A percentile compares a stretch with the other conserved stretches of the same genome.
phyloP scores from a whole-genome alignment of 2,329 filamentous ascomycete genomes.

The Akanthomyces lecanii region DNA sequence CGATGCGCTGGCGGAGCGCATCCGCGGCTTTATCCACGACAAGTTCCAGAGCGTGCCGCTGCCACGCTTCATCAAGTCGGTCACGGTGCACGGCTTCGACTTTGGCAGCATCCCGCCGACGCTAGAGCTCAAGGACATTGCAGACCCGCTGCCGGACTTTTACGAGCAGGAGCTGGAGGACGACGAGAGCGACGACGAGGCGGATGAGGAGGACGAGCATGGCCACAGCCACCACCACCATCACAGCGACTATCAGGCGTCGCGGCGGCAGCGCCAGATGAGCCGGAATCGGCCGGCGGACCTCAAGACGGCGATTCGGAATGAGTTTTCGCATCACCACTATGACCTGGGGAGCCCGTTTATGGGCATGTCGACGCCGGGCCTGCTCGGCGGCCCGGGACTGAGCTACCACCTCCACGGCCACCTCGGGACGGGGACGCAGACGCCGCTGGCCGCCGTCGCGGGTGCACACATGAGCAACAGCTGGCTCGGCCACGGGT shows the following conservation, averaged over 20 bases:
- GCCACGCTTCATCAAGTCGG: conserved; percentile 93
- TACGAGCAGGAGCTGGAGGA: conserved; percentile 75
- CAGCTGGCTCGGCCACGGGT: conserved; percentile 31
- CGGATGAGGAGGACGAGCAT: not conserved
- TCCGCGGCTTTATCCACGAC: conserved; percentile 90
- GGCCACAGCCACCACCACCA: conserved; percentile 27
- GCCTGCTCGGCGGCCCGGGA: conserved; percentile 68
- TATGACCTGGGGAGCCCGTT: conserved; percentile 51
- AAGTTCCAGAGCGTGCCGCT: conserved; percentile 90
- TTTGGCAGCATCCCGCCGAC: conserved; percentile 81
- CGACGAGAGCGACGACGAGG: conserved; percentile 38
- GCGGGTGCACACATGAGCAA: conserved; percentile 56
- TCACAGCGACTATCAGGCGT: not conserved
- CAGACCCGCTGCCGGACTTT: conserved; percentile 91
- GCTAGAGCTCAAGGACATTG: conserved; percentile 93
- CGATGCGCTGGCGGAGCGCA: conserved; percentile 73
- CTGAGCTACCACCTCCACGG: conserved; percentile 83
- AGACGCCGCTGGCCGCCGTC: conserved; percentile 75
- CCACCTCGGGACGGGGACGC: conserved; percentile 70
- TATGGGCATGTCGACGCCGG: conserved; percentile 56
- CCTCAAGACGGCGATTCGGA: conserved; percentile 31
- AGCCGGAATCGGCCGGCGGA: conserved; percentile 23
- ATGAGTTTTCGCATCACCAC: conserved; percentile 28
- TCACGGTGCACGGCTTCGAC: conserved; percentile 89
- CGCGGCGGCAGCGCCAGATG: conserved; percentile 21